Conservation (phyloP, 495 filamentous ascomycete species). For the Daldinia decipiens region DNA sequence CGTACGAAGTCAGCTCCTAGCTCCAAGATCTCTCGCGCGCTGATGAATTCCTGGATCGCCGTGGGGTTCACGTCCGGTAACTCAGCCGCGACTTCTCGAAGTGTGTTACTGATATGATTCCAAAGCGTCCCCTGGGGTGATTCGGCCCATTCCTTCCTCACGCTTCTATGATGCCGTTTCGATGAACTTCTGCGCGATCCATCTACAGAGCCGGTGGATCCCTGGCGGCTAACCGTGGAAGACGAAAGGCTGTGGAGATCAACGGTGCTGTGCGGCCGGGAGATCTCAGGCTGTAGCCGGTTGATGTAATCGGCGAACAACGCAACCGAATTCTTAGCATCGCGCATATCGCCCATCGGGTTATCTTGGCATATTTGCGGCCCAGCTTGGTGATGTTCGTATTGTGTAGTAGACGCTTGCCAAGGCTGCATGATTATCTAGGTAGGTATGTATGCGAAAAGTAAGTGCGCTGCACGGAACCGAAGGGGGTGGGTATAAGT, state of each 20-base stretch:
- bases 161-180: slow-evolving; percentile 14
- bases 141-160: slow-evolving; percentile 31
- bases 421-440: slow-evolving; percentile 18
- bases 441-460: background rate
- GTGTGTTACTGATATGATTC: slow-evolving; percentile 33
- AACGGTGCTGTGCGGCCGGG: background rate
- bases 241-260: slow-evolving; percentile 2
- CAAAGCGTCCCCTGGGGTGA: slow-evolving; percentile 31
- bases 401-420: slow-evolving; percentile 1
- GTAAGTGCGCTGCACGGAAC: slow-evolving; percentile 10
- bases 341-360: slow-evolving; percentile 42
- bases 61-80: slow-evolving; percentile 31
- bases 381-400: background rate
- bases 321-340: slow-evolving; percentile 39
- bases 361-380: slow-evolving; percentile 13
- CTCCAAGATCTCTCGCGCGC: slow-evolving; percentile 39
- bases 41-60: slow-evolving; percentile 42
- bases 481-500: background rate
- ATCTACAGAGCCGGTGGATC: slow-evolving; percentile 27
- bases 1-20: slow-evolving; percentile 40
- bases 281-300: slow-evolving; percentile 51
- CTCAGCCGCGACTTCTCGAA: slow-evolving; percentile 30
- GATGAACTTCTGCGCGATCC: slow-evolving; percentile 24
- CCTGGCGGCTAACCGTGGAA: slow-evolving; percentile 23
- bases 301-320: slow-evolving; percentile 57